phyloP scores from a whole-genome alignment of 345 rosid species.

The Eucalyptus shirleyi region DNA sequence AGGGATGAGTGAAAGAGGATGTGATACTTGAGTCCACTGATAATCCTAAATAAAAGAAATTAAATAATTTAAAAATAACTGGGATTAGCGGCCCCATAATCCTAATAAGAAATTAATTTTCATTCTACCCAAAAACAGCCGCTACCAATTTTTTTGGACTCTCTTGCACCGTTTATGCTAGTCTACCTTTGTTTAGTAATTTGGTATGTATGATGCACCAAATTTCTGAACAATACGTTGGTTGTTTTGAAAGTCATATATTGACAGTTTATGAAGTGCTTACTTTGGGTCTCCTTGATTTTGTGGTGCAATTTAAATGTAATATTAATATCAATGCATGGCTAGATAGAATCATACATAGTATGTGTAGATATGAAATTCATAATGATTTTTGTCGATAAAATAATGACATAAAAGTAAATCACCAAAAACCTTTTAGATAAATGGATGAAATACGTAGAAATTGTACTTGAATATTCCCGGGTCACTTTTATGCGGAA shows the following conservation, averaged over 20 bases:
- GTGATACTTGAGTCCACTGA: too few relatives aligned
- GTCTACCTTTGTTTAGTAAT: background rate
- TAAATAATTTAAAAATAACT: too few relatives aligned
- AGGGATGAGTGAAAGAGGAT: too few relatives aligned
- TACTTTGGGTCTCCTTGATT: background rate
- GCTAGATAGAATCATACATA: background rate
- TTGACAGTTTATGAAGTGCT: too few relatives aligned
- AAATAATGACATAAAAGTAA: background rate
- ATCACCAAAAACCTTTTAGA: background rate
- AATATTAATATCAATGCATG: background rate
- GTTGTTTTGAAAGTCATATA: background rate
- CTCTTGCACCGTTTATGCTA: background rate
- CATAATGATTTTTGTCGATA: background rate
- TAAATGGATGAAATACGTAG: background rate
- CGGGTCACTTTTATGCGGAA: background rate
- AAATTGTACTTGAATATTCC: background rate
- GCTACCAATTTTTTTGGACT: background rate
- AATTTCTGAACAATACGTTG: background rate
- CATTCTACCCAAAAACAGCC: too few relatives aligned
- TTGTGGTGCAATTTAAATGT: fast-evolving
- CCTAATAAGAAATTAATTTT: too few relatives aligned
- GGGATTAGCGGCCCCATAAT: too few relatives aligned
- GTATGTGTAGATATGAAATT: too few relatives aligned
- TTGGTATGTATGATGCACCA: background rate
- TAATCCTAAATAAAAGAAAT: too few relatives aligned